These are phyloP conservation scores for Saururus chinensis DNA, from an alignment of 164 flowering plant species.

Conservation along the genomic window DNA sequence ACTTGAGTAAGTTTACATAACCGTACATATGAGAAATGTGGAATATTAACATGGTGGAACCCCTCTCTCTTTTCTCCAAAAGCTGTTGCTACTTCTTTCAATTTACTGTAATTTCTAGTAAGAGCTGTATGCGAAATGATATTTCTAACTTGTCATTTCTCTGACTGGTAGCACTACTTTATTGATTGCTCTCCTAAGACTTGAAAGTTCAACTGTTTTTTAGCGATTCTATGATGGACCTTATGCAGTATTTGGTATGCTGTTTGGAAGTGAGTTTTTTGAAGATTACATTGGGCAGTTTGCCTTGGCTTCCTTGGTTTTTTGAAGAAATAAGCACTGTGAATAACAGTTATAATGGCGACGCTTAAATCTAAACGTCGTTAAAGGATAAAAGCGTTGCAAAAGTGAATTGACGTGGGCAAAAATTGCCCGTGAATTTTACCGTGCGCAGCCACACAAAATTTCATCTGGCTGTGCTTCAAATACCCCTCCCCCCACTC, in stretches of 20 bases:
- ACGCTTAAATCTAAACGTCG: too few species aligned
- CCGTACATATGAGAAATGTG: not conserved
- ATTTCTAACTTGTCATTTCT: not conserved
- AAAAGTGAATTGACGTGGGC: too few species aligned
- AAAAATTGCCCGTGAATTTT: too few species aligned
- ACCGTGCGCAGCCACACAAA: too few species aligned
- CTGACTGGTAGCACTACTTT: not conserved
- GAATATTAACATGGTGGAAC: not conserved
- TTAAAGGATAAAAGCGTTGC: too few species aligned
- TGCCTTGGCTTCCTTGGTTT: conserved; percentile 59
- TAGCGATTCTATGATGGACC: conserved; percentile 83
- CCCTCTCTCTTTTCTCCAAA: not conserved
- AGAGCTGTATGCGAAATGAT: not conserved
- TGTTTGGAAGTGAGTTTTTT: conserved; percentile 84
- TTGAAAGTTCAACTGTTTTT: not conserved
- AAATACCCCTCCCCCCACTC: too few species aligned
- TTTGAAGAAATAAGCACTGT: too few species aligned
- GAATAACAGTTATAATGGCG: too few species aligned
- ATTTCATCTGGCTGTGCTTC: too few species aligned
- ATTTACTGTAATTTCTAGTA: not conserved
- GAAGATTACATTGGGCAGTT: conserved; percentile 93
- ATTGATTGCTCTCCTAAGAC: not conserved
- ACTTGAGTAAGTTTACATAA: conserved; percentile 43
- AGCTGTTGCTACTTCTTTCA: too few species aligned
- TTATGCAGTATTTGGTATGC: conserved; percentile 85